These are phyloP conservation scores for Coemansia sp. DNA, from an alignment of 192 early-diverging fungal species.

Conservation along the genomic window DNA sequence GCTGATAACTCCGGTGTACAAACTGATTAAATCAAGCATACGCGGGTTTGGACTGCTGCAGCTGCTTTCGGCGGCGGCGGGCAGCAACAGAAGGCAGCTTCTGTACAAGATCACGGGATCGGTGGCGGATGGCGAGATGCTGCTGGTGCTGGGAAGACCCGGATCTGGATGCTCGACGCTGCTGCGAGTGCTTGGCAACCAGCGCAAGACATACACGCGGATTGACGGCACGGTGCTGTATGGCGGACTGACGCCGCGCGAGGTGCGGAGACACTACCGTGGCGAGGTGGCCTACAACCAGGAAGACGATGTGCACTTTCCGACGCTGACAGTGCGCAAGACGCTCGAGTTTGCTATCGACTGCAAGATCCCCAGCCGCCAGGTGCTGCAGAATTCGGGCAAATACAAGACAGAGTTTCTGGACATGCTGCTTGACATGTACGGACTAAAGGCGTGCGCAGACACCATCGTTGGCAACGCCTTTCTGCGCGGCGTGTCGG, in stretches of 20 bases:
- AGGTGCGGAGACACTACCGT: constrained; percentile 63
- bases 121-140: constrained; percentile 71
- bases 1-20: constrained; percentile 42
- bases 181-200: constrained; percentile 64
- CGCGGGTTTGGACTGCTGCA: constrained; percentile 26
- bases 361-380: constrained; percentile 68
- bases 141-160: constrained; percentile 68
- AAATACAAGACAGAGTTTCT: constrained; percentile 43
- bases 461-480: constrained; percentile 61
- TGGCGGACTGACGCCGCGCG: constrained; percentile 63
- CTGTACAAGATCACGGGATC: constrained; percentile 65
- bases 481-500: constrained; percentile 64
- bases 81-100: constrained; percentile 34
- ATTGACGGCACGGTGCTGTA: constrained; percentile 65
- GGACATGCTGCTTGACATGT: constrained; percentile 57
- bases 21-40: constrained; percentile 22
- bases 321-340: constrained; percentile 75
- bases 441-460: constrained; percentile 58
- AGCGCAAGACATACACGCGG: constrained; percentile 57
- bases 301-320: constrained; percentile 73
- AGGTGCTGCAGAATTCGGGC: constrained; percentile 65
- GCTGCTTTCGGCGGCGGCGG: constrained; percentile 1
- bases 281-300: constrained; percentile 59
- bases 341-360: constrained; percentile 77
- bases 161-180: constrained; percentile 70